Evolutionary conservation across 2,329 filamentous ascomycete genomes (phyloP).

Genomic region (Penicillium sp.): DNA sequence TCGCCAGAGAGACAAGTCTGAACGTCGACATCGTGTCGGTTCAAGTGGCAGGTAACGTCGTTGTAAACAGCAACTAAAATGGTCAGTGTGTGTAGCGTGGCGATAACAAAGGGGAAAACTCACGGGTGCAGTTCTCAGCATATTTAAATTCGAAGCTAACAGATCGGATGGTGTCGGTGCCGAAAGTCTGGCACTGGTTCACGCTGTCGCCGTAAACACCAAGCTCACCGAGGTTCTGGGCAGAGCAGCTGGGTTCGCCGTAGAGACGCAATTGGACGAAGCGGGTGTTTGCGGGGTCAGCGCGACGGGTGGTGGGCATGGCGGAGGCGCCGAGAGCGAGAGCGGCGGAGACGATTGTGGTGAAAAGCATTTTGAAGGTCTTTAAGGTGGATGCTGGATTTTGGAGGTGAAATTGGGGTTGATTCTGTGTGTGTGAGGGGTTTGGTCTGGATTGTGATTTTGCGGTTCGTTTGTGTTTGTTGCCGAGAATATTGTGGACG

Average conservation of each 20-base stretch:
- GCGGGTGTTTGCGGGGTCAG: slow-evolving; percentile 11
- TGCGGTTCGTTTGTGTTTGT: background rate
- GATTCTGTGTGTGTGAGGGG: background rate
- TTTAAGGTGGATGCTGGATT: background rate
- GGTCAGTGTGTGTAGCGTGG: background rate
- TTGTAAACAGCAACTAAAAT: slow-evolving; percentile 11
- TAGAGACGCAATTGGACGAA: slow-evolving; percentile 19
- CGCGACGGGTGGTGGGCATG: slow-evolving; percentile 2
- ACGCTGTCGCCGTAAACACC: slow-evolving; percentile 17
- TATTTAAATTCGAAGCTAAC: slow-evolving; percentile 15
- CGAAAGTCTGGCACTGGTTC: slow-evolving; percentile 16
- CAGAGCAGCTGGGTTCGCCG: slow-evolving; percentile 16
- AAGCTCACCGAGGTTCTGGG: slow-evolving; percentile 18
- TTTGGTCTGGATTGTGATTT: background rate
- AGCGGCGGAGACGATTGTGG: slow-evolving; percentile 5
- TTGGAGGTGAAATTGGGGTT: background rate
- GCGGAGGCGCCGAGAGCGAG: slow-evolving; percentile 12
- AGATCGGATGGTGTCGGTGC: slow-evolving; percentile 8
- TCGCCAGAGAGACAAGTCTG: slow-evolving; percentile 6
- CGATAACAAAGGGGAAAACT: background rate
- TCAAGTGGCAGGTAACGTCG: slow-evolving; percentile 9
- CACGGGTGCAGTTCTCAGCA: slow-evolving; percentile 13
- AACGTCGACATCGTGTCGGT: background rate
- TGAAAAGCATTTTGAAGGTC: slow-evolving; percentile 11
- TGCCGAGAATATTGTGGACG: background rate